These are phyloP conservation scores for Rubroboletus pulcherrimus DNA, from an alignment of 768 basidiomycete species.

Conservation along the genomic window DNA sequence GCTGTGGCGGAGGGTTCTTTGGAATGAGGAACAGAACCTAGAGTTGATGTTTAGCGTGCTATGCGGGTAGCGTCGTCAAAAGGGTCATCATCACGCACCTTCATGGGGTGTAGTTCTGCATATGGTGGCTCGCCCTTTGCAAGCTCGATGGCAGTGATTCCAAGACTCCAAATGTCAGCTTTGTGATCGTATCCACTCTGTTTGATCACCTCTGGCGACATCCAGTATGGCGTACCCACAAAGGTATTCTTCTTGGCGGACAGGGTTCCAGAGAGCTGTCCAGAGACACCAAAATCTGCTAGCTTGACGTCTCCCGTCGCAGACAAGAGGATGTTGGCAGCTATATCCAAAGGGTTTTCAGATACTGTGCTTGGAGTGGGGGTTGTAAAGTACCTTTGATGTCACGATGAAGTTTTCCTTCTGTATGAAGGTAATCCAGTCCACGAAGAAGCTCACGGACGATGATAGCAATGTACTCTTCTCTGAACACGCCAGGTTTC, in stretches of 20 bases:
- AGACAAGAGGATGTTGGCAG: conserved; percentile 91
- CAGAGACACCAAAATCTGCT: conserved; percentile 98
- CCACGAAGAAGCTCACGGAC: conserved; percentile 88
- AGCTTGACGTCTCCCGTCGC: conserved; percentile 94
- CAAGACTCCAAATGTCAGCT: conserved; percentile 98
- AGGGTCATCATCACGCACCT: conserved; percentile 47
- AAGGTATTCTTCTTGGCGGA: conserved; percentile 98
- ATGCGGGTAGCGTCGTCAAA: not conserved
- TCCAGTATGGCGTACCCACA: conserved; percentile 98
- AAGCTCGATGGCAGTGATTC: conserved; percentile 95
- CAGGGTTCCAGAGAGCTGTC: conserved; percentile 89
- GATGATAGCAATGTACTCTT: conserved; percentile 99
- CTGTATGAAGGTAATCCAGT: conserved; percentile 91
- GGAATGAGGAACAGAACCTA: conserved; percentile 97
- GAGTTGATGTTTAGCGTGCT: not conserved
- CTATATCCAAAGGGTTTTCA: conserved; percentile 36
- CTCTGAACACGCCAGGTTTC: conserved; percentile 96
- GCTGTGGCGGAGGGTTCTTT: conserved; percentile 89
- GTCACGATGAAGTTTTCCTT: conserved; percentile 98
- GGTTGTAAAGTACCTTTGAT: conserved; percentile 75
- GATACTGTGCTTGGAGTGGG: not conserved
- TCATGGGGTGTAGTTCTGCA: conserved; percentile 98
- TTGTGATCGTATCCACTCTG: conserved; percentile 99
- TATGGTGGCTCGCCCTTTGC: conserved; percentile 98
- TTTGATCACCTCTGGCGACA: conserved; percentile 99